Conservation (phyloP, 2,329 filamentous ascomycete genomes). For the Penicillium sp. region DNA sequence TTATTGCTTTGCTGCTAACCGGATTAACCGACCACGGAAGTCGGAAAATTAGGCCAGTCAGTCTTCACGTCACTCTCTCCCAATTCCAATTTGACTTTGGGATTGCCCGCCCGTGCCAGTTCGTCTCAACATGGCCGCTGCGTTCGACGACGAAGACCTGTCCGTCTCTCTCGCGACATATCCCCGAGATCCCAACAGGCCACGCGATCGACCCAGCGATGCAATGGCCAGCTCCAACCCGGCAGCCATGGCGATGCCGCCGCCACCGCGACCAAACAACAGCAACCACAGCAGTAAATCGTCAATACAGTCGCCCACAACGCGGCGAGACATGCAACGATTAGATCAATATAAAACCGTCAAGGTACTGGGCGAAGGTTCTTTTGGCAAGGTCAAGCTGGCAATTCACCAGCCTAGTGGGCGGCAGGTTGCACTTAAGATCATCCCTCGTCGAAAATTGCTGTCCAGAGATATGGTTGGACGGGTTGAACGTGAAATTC, state of each 20-base stretch:
- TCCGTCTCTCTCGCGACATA: constrained; percentile 62
- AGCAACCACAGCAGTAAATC: constrained; percentile 10
- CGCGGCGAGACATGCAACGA: constrained; percentile 66
- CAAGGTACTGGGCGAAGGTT: constrained; percentile 89
- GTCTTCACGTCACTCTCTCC: constrained; percentile 5
- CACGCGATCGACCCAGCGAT: constrained; percentile 24
- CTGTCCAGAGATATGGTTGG: constrained; percentile 98
- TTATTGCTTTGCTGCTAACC: constrained; percentile 2
- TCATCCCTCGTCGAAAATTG: constrained; percentile 92
- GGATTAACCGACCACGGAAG: constrained; percentile 9
- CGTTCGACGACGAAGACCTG: constrained; percentile 76
- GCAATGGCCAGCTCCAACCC: constrained; percentile 24
- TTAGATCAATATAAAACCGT: constrained; percentile 90
- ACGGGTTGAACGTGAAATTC: constrained; percentile 94
- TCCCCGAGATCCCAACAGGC: constrained; percentile 24
- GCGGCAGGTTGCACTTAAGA: constrained; percentile 96
- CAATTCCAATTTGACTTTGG: background rate
- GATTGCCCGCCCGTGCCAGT: background rate
- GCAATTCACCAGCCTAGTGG: constrained; percentile 87
- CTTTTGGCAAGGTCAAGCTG: constrained; percentile 97
- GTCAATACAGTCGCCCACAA: constrained; percentile 42
- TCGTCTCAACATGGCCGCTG: constrained; percentile 30
- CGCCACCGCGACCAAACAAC: constrained; percentile 29
- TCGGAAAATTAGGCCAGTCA: background rate
- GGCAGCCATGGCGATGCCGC: constrained; percentile 37